Conservation (phyloP, 2,329 filamentous ascomycete species). For the Ophiostoma piceae region DNA sequence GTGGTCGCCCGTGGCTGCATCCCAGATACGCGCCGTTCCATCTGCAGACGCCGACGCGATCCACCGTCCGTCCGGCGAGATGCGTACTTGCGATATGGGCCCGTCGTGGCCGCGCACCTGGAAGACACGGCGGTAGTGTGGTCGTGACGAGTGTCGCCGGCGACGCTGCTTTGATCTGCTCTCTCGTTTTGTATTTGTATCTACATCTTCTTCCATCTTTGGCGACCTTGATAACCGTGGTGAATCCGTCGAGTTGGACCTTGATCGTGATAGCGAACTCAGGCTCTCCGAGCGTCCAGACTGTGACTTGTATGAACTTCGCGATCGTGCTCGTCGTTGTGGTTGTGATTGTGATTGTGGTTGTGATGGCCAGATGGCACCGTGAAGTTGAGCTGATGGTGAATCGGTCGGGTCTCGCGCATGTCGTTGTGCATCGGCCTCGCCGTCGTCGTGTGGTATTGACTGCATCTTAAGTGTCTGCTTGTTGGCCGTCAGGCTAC, state of each 20-base stretch:
- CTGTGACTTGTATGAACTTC: not conserved
- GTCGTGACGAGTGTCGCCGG: slow-evolving; percentile 42
- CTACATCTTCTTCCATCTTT: slow-evolving; percentile 7
- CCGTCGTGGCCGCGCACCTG: slow-evolving; percentile 71
- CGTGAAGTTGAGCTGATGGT: slow-evolving; percentile 25
- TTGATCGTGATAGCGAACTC: not conserved
- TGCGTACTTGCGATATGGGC: slow-evolving; percentile 77
- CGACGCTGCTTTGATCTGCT: not conserved
- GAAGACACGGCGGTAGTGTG: slow-evolving; percentile 66
- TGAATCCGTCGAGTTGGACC: not conserved
- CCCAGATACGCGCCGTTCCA: slow-evolving; percentile 87
- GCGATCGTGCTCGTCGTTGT: not conserved
- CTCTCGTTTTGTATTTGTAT: not conserved
- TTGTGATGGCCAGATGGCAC: slow-evolving; percentile 17
- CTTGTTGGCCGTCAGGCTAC: not conserved
- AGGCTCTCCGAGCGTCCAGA: slow-evolving; percentile 1
- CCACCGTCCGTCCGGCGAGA: slow-evolving; percentile 84
- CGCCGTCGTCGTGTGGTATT: not conserved
- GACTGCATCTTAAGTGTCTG: slow-evolving; percentile 12
- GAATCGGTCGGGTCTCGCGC: slow-evolving; percentile 19
- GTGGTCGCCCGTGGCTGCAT: slow-evolving; percentile 68
- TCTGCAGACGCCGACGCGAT: slow-evolving; percentile 89
- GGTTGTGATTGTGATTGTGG: too few species aligned
- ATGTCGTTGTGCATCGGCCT: not conserved
- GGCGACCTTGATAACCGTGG: not conserved